These are phyloP conservation scores for Nicotiana tomentosiformis DNA, from an alignment of 257 asterid genomes.

Conservation along the genomic window DNA sequence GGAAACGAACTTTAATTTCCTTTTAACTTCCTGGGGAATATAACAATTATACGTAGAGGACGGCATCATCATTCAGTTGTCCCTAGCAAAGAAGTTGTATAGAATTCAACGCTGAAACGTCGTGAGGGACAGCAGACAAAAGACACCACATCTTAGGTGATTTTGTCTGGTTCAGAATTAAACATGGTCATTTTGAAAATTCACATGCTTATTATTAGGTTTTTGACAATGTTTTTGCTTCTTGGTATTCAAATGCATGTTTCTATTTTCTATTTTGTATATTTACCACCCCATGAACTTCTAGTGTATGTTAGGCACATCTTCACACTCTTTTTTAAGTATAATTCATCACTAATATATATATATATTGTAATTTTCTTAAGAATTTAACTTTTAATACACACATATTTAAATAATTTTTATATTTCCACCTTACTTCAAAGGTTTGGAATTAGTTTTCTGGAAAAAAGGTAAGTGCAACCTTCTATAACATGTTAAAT, in stretches of 20 bases:
- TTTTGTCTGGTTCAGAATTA: slow-evolving; percentile 10
- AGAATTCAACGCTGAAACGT: background rate
- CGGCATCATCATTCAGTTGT: background rate
- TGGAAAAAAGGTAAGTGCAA: background rate
- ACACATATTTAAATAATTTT: background rate
- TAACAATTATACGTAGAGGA: background rate
- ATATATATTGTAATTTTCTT: background rate
- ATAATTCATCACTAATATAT: background rate
- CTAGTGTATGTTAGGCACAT: background rate
- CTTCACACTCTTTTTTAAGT: background rate
- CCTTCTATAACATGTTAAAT: background rate
- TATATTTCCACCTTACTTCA: background rate
- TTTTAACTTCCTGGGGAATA: background rate
- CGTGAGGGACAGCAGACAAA: background rate
- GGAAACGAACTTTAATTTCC: background rate
- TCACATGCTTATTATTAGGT: slow-evolving; percentile 21
- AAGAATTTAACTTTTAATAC: background rate
- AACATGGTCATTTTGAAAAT: background rate
- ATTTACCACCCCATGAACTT: background rate
- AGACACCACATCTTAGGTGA: slow-evolving; percentile 27
- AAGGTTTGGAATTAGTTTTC: background rate
- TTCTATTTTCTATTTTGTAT: background rate
- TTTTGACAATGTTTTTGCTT: background rate
- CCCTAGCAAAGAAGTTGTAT: background rate
- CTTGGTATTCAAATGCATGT: background rate